phyloP scores from a whole-genome alignment of 148 eudicot species.

The Nyssa sinensis region DNA sequence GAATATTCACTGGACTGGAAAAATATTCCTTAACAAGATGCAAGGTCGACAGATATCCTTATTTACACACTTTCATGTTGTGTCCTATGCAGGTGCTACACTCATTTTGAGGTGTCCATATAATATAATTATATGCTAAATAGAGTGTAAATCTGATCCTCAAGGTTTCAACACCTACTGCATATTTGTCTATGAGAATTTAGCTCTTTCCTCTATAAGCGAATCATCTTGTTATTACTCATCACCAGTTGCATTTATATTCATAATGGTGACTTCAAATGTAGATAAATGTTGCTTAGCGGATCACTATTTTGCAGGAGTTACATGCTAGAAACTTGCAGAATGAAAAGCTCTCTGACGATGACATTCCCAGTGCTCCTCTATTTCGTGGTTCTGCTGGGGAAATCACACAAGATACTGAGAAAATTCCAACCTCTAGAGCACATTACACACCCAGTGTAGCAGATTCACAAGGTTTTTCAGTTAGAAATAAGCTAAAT shows the following conservation, averaged over 20 bases:
- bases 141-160: background rate
- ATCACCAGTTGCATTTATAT: background rate
- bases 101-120: background rate
- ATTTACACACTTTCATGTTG: background rate
- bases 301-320: constrained; percentile 18
- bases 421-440: constrained; percentile 16
- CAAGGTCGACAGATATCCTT: background rate
- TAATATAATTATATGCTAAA: background rate
- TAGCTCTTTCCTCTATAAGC: background rate
- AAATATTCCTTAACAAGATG: background rate
- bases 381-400: constrained; percentile 48
- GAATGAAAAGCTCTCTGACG: constrained; percentile 30
- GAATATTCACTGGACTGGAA: background rate
- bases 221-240: background rate
- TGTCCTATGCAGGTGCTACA: background rate
- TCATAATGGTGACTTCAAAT: constrained; percentile 4
- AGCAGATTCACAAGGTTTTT: constrained; percentile 26
- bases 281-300: background rate
- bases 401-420: constrained; percentile 32
- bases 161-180: background rate
- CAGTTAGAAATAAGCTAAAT: constrained; percentile 20
- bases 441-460: constrained; percentile 18
- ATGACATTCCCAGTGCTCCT: constrained; percentile 83
- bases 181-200: background rate
- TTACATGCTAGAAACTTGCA: constrained; percentile 17